phyloP scores from a whole-genome alignment of 2,329 filamentous ascomycete genomes.

The Cladorrhinum sp. region DNA sequence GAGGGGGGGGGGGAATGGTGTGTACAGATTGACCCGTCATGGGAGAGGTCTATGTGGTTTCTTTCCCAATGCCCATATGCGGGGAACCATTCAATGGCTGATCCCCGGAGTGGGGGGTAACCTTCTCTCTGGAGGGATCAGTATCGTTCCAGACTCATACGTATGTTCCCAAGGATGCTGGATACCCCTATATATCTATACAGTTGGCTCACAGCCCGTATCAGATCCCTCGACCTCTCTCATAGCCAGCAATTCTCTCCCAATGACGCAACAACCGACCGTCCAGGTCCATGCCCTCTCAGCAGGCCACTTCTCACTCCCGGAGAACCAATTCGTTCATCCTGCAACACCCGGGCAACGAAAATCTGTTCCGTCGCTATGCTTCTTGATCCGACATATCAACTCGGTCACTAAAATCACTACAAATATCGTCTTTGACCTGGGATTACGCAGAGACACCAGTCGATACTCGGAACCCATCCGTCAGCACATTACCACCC shows the following conservation, averaged over 20 bases:
- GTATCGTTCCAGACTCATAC: no score
- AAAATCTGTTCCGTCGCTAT: conserved; percentile 47
- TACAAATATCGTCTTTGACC: conserved; percentile 44
- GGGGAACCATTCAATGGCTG: no score
- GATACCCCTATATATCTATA: neutral
- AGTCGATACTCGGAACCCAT: conserved; percentile 40
- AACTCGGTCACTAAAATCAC: conserved; percentile 25
- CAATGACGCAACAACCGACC: neutral
- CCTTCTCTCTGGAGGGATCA: no score
- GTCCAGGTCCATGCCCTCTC: conserved; percentile 21
- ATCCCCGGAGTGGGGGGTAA: no score
- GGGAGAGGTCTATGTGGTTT: no score
- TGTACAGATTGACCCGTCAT: no score
- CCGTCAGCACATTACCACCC: conserved; percentile 41
- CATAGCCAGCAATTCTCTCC: neutral
- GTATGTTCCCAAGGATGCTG: no score
- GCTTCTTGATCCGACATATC: conserved; percentile 47
- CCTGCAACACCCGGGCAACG: conserved; percentile 38
- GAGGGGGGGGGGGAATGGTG: no score
- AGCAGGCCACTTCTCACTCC: conserved; percentile 40
- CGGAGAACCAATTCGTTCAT: conserved; percentile 41
- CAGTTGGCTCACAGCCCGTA: no score
- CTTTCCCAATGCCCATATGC: no score
- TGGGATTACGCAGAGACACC: conserved; percentile 45
- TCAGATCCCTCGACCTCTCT: neutral